Evolutionary conservation across 2,329 filamentous ascomycete genomes (phyloP).

Genomic region (Alternaria brassicae): DNA sequence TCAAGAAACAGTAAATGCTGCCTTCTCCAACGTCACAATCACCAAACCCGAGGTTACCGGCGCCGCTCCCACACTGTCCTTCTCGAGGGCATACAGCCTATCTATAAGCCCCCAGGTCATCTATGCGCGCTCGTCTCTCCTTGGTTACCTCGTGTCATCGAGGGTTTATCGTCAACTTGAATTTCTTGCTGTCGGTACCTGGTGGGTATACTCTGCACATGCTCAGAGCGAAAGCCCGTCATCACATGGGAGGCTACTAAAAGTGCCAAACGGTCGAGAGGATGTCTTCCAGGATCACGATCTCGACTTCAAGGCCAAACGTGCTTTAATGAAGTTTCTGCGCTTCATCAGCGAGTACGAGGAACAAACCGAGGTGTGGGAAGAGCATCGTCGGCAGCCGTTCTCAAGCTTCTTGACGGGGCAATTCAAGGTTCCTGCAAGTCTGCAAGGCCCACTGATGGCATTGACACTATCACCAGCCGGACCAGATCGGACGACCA

Average conservation of each 20-base stretch:
- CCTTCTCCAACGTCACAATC: slow-evolving; percentile 45
- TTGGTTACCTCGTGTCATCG: slow-evolving; percentile 85
- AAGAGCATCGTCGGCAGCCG: slow-evolving; percentile 60
- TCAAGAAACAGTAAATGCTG: slow-evolving; percentile 26
- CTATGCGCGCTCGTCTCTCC: slow-evolving; percentile 79
- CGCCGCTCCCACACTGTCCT: slow-evolving; percentile 57
- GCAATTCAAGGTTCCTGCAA: slow-evolving; percentile 64
- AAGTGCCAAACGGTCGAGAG: slow-evolving; percentile 87
- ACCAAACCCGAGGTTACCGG: slow-evolving; percentile 32
- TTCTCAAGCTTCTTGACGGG: slow-evolving; percentile 66
- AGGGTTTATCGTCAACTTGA: slow-evolving; percentile 88
- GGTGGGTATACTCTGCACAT: slow-evolving; percentile 72
- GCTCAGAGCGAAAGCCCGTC: neutral
- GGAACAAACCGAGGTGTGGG: slow-evolving; percentile 66
- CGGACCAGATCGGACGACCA: slow-evolving; percentile 60
- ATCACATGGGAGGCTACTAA: slow-evolving; percentile 58
- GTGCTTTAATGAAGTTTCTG: slow-evolving; percentile 89
- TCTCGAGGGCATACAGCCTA: slow-evolving; percentile 79
- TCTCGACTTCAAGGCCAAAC: slow-evolving; percentile 82
- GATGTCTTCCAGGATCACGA: slow-evolving; percentile 83
- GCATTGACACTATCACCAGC: slow-evolving; percentile 79
- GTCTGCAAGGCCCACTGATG: slow-evolving; percentile 69
- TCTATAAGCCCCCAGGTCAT: slow-evolving; percentile 86
- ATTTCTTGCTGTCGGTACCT: slow-evolving; percentile 90
- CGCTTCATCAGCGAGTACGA: slow-evolving; percentile 82